phyloP scores from a whole-genome alignment of 1,284 basidiomycete species.

The Sparassis latifolia region DNA sequence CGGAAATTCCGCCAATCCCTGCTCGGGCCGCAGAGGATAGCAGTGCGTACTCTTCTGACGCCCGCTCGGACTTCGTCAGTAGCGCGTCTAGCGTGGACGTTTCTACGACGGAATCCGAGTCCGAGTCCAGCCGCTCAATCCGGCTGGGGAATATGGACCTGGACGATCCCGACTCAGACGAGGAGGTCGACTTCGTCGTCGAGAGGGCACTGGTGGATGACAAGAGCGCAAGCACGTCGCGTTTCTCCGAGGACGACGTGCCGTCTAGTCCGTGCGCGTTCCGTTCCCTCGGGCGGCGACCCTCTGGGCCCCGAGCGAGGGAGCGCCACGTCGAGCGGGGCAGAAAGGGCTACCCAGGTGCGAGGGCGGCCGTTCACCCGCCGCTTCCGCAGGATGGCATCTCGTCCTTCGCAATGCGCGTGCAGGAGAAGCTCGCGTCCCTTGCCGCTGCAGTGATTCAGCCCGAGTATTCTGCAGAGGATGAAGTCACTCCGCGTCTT shows the following conservation, averaged over 20 bases:
- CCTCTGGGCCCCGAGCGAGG: background rate
- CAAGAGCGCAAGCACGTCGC: background rate
- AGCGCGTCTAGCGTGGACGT: background rate
- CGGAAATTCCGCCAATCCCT: constrained; percentile 1
- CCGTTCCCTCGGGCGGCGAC: background rate
- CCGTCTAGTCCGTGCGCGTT: background rate
- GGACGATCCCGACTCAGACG: constrained; percentile 19
- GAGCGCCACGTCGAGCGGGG: background rate
- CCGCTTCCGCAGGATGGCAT: too few relatives aligned
- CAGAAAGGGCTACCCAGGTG: constrained; percentile 6
- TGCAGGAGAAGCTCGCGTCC: constrained; percentile 30
- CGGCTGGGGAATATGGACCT: constrained; percentile 18
- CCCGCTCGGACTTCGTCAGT: constrained; percentile 1
- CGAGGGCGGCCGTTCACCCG: constrained; percentile 17
- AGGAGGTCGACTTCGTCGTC: constrained; percentile 21
- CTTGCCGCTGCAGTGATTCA: background rate
- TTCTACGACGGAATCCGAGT: too few relatives aligned
- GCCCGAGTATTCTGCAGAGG: background rate
- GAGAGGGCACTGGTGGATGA: constrained; percentile 14
- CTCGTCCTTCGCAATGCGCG: constrained; percentile 29
- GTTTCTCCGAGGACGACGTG: background rate
- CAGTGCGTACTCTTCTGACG: constrained; percentile 20
- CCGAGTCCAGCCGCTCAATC: background rate
- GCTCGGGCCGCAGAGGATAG: constrained; percentile 14
- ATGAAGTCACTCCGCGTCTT: constrained; percentile 14